A percentile compares a stretch with the other conserved stretches of the same genome.
phyloP scores from a whole-genome alignment of 495 filamentous ascomycete genomes.

The Choiromyces venosus region DNA sequence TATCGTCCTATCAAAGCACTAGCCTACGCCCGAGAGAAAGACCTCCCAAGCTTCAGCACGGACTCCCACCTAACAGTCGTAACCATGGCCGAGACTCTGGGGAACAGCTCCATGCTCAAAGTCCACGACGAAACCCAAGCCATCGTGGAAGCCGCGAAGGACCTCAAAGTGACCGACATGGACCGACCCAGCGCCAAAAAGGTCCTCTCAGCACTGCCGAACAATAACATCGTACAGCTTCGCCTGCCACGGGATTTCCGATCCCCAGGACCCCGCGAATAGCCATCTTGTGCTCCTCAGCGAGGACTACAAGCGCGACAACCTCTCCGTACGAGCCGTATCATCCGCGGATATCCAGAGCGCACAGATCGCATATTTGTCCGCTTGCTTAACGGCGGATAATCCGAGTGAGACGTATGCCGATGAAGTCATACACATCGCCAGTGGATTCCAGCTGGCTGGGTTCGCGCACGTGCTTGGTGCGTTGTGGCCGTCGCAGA shows the following conservation, averaged over 20 bases:
- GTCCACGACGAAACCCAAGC: slow-evolving; percentile 5
- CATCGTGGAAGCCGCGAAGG: background rate
- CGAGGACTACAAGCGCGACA: background rate
- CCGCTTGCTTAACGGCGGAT: slow-evolving; percentile 40
- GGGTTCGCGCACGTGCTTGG: slow-evolving; percentile 43
- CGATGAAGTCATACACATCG: slow-evolving; percentile 42
- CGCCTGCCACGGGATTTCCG: slow-evolving; percentile 29
- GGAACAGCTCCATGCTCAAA: slow-evolving; percentile 5
- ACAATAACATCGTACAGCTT: slow-evolving; percentile 24
- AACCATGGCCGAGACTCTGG: slow-evolving; percentile 26
- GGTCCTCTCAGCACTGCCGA: slow-evolving; percentile 8
- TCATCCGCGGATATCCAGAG: background rate
- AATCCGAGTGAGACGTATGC: slow-evolving; percentile 19
- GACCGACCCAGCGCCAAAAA: slow-evolving; percentile 5
- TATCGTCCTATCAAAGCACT: slow-evolving; percentile 37
- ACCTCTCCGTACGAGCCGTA: slow-evolving; percentile 4
- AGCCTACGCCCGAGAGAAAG: slow-evolving; percentile 15
- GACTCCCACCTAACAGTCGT: slow-evolving; percentile 15
- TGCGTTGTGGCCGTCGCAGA: slow-evolving; percentile 36
- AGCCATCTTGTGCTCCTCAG: slow-evolving; percentile 23
- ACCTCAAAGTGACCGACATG: background rate
- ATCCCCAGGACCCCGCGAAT: slow-evolving; percentile 16
- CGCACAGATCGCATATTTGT: slow-evolving; percentile 28
- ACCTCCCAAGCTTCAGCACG: background rate
- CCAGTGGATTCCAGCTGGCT: slow-evolving; percentile 41